A percentile compares a stretch with the other conserved stretches of the same genome.
phyloP scores from a whole-genome alignment of 2,329 filamentous ascomycete species.

The Colletotrichum echinochloae region DNA sequence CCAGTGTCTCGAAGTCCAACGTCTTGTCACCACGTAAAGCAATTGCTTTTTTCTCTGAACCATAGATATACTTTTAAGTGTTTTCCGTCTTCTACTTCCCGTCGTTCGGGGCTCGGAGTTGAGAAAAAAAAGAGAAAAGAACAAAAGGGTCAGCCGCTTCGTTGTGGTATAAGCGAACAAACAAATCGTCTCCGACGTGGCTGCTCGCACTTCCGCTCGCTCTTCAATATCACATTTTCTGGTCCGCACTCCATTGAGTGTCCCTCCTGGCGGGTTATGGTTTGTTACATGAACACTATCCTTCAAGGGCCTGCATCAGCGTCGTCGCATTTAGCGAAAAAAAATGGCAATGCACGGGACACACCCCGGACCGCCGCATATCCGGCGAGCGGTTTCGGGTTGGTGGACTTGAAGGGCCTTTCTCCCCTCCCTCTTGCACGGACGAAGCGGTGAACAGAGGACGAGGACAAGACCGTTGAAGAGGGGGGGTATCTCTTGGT shows the following conservation, averaged over 20 bases:
- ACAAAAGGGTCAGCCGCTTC: background rate
- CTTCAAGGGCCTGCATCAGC: conserved; percentile 27
- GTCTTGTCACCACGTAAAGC: background rate
- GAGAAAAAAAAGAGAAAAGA: too few relatives aligned
- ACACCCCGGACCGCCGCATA: conserved; percentile 29
- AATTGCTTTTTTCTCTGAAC: background rate
- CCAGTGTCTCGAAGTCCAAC: background rate
- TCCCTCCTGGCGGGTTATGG: background rate
- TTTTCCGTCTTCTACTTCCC: background rate
- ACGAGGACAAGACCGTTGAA: background rate
- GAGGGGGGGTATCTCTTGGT: background rate
- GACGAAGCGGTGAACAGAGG: background rate
- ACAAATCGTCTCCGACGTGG: background rate
- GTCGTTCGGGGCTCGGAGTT: too few relatives aligned
- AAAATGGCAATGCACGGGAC: conserved; percentile 26
- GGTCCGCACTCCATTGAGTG: background rate
- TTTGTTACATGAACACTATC: conserved; percentile 5
- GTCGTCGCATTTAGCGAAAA: conserved; percentile 22
- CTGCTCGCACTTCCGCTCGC: background rate
- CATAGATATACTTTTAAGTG: background rate
- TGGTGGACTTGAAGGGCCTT: conserved; percentile 6
- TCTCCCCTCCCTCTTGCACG: background rate
- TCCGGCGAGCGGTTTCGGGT: conserved; percentile 30
- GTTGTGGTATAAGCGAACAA: background rate
- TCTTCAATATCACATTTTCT: background rate